Evolutionary conservation across 2,329 filamentous ascomycete genomes (phyloP).

Genomic region (Neofusicoccum kwambonambiense): DNA sequence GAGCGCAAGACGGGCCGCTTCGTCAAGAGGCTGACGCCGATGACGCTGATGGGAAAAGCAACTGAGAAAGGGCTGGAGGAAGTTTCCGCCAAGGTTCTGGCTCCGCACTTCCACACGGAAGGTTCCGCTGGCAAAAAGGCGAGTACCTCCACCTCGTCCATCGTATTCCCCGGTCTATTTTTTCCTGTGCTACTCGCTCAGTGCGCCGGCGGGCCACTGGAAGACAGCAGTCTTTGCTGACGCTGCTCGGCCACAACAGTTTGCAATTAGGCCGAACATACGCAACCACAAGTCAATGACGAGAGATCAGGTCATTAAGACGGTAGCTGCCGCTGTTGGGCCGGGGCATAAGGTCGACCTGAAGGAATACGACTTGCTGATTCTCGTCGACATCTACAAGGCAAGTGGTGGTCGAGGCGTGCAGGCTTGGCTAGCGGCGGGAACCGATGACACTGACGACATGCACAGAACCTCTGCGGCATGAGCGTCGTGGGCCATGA

Average conservation of each 20-base stretch:
- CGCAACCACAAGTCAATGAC: slow-evolving; percentile 70
- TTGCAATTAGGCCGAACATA: slow-evolving; percentile 78
- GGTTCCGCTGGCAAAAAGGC: slow-evolving; percentile 54
- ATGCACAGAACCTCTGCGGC: slow-evolving; percentile 65
- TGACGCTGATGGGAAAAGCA: slow-evolving; percentile 62
- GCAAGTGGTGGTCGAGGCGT: slow-evolving; percentile 46
- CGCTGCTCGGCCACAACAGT: slow-evolving; percentile 50
- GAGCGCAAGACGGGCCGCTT: slow-evolving; percentile 56
- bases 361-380: slow-evolving; percentile 72
- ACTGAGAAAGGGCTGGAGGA: slow-evolving; percentile 66
- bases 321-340: slow-evolving; percentile 65
- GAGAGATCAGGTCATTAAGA: slow-evolving; percentile 68
- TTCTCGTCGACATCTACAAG: slow-evolving; percentile 78
- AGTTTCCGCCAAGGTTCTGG: slow-evolving; percentile 62
- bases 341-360: slow-evolving; percentile 73
- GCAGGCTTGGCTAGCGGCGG: neutral
- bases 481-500: slow-evolving; percentile 75
- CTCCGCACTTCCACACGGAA: slow-evolving; percentile 60
- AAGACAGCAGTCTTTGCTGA: slow-evolving; percentile 6
- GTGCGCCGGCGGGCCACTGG: neutral
- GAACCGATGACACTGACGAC: slow-evolving; percentile 20
- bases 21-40: slow-evolving; percentile 60
- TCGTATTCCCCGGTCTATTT: neutral
- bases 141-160: slow-evolving; percentile 24
- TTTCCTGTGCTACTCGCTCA: neutral